Evolutionary conservation across 192 early-diverging fungal species (phyloP), one percentile per base, ranked within the genome.

Genomic region (Glomus cerebriforme): DNA sequence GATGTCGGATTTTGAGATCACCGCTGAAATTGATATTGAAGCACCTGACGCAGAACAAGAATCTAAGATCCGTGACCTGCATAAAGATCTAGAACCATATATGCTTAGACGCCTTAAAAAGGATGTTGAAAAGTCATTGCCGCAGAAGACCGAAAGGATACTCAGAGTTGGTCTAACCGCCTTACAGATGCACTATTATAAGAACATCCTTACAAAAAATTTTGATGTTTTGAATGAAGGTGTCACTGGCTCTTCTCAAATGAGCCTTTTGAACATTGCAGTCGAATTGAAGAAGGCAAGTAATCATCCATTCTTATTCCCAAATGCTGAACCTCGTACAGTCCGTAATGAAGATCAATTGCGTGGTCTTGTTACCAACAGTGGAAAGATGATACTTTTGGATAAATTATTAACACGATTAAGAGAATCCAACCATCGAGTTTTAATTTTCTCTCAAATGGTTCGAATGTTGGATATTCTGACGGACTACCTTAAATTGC

Each of bases 381-480:
- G 96, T 78, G 98, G 98, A 60, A 99, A 99, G 82, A 99, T 99
- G 97, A 91, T 97, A 7, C 82, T 99, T 12, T 84, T 99, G 27
- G 98, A 99, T 82, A 99, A 99, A 85, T 85, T 99, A 63, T 83
- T 99, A 79, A 91, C 93, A 10, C 90, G 96, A 47, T 88, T 99
- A 19, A 94, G 96, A 81, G 90, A 88, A 70, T 95, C 92, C 32
- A 97, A 97, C 5, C 96, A 98, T 85, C 94, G 98, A 43, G 97
- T 99, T 7, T 85, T 99, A 70, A 98, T 99, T 65, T 99, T 99
- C 81, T 98, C 96, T 22, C 98, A 99, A 81, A 94, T 99, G 93
- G 97, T 98, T 78, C 90, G 91, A 73, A 93, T 99, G 93, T 86
- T 99, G 77, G 96, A 99, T 80, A 98, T 99, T 81, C 81, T 99